These are phyloP conservation scores for Botryotinia globosa DNA, from an alignment of 2,329 filamentous ascomycete genomes.

Conservation along the genomic window DNA sequence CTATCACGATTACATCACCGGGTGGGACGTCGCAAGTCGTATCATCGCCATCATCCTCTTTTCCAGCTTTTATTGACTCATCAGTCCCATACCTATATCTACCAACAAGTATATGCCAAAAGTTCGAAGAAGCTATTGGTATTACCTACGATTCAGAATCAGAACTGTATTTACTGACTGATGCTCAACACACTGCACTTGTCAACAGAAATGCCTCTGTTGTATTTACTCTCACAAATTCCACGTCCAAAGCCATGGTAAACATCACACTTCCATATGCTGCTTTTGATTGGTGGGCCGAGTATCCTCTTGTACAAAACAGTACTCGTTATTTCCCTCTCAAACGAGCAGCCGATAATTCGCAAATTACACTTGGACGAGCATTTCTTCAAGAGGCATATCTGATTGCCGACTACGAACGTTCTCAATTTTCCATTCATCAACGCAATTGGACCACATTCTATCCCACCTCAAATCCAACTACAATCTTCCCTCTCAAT, in stretches of 20 bases:
- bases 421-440: conserved; percentile 42
- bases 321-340: conserved; percentile 42
- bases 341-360: conserved; percentile 38
- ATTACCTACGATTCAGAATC: conserved; percentile 40
- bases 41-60: conserved; percentile 22
- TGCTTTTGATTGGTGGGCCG: conserved; percentile 41
- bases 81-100: conserved; percentile 43
- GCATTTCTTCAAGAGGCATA: conserved; percentile 43
- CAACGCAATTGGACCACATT: conserved; percentile 30
- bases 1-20: conserved; percentile 31
- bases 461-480: conserved; percentile 24
- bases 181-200: conserved; percentile 32
- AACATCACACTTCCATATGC: conserved; percentile 42
- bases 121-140: conserved; percentile 40
- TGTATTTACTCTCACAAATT: conserved; percentile 40
- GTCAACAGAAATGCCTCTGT: conserved; percentile 37
- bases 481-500: conserved; percentile 25
- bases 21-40: conserved; percentile 23
- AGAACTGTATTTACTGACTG: conserved; percentile 40
- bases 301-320: conserved; percentile 37
- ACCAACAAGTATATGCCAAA: conserved; percentile 39
- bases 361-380: conserved; percentile 42
- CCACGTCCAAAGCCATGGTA: conserved; percentile 33
- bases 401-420: conserved; percentile 43
- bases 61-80: conserved; percentile 40